Base-by-base conservation (phyloP, 345 rosid genomes). In the Erucastrum elatum region DNA sequence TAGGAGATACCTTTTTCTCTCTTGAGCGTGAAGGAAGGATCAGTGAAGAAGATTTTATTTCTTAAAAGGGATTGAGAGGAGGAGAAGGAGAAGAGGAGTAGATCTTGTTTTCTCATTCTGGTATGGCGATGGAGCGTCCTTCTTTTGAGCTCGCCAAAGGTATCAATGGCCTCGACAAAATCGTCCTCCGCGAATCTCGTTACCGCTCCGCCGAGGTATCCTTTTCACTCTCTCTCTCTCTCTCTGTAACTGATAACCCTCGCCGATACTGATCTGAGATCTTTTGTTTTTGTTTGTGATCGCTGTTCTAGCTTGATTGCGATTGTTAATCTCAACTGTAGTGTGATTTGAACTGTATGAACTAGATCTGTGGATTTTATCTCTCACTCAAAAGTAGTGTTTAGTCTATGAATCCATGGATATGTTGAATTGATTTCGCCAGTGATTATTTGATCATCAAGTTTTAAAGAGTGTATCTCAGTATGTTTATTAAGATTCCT, bases 161-260 rank as follows among this genome's bases (percentile, higher is more conserved):
- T 81, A 51, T 84, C 83, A 90, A 90, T 71, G 95, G 95, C 77
- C 95, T 92, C 70, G 90, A 89, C 29, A 90, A 88, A 80, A 82
- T 92, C 70, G 75, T 91, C 70, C 89, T 94, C 85, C 91, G 95
- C 12, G 94, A 87, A 70, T 61, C 84, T 8, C 91, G 90, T 17
- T 90, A 91, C 70, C 83, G 82, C 75, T 89, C 97, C 25, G 90
- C 86, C 29, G 98, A 91, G 97, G 97, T 94, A 82, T 13, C 30
- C 5, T 49, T 37, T 13, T 25, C 64, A 7, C 29, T 5, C 56
- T n/a, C 53, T 59, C 37, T 0, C 39, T 37, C 51, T 53, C 8
- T 11, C 0, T 65, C 8, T 41, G 31, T 53, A 21, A 1, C 64
- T 6, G 0, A 37, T 71, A 67, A 25, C 60, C 17, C 26, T 12